Evolutionary conservation across 768 basidiomycete genomes (phyloP).

Genomic region (Auricularia cornea): DNA sequence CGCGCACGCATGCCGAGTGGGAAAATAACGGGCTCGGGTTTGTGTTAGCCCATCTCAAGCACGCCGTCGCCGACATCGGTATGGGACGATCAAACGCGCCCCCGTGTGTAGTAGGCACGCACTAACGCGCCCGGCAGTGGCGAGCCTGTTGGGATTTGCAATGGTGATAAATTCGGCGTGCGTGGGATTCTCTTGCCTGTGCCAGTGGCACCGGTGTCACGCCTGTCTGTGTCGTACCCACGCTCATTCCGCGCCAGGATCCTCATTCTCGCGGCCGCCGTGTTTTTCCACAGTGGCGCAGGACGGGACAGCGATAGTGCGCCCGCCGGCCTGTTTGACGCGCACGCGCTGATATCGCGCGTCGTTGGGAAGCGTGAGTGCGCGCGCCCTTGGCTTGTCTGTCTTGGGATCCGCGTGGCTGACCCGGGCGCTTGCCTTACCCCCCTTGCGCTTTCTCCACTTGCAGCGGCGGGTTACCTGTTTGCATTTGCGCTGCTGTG

Average conservation of each 20-base stretch:
- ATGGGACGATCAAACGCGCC: too few relatives aligned
- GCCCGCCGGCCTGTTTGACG: slow-evolving; percentile 76
- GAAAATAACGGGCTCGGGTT: slow-evolving; percentile 50
- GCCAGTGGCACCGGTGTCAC: too few relatives aligned
- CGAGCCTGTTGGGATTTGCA: slow-evolving; percentile 68
- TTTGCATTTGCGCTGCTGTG: slow-evolving; percentile 83
- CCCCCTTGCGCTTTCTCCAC: not conserved
- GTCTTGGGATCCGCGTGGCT: not conserved
- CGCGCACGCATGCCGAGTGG: slow-evolving; percentile 28
- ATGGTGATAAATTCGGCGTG: slow-evolving; percentile 81
- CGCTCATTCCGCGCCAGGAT: too few relatives aligned
- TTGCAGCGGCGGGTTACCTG: slow-evolving; percentile 65
- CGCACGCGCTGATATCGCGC: slow-evolving; percentile 62
- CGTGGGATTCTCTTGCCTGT: slow-evolving; percentile 19
- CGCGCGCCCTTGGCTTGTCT: not conserved
- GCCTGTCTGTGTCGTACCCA: too few relatives aligned
- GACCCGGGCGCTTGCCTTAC: not conserved
- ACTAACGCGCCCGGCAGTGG: slow-evolving; percentile 5
- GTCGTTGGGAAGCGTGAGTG: slow-evolving; percentile 58
- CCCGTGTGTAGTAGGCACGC: too few relatives aligned
- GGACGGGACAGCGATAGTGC: slow-evolving; percentile 26
- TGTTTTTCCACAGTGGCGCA: slow-evolving; percentile 67
- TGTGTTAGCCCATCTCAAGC: slow-evolving; percentile 53
- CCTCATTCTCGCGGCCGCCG: slow-evolving; percentile 71
- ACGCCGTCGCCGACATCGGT: slow-evolving; percentile 59